Evolutionary conservation across 352 stramenopile species (phyloP), one percentile per base, ranked within the genome.

Genomic region (Pythium apleroticum): DNA sequence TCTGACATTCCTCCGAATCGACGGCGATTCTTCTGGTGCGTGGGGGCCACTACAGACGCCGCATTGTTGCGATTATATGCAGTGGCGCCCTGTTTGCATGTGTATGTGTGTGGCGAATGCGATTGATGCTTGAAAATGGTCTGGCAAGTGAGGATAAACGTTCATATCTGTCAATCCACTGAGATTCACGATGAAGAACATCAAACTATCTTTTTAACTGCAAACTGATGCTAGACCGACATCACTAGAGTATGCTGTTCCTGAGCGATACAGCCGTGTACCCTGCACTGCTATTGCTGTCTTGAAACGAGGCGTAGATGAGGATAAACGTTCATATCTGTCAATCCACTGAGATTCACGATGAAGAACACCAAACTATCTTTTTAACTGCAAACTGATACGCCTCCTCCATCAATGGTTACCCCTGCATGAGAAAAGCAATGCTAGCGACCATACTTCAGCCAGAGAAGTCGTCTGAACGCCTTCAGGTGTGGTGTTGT

Each of bases 371-470:
- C 74, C 57, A 64, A 91, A 90, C 73, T 66, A 74, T 71, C 81
- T 91, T 94, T 94, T 94, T 91, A 91, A 92, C 81, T 92, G 85
- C 85, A 91, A 91, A 77, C 81, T 70, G 80, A 91, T 87, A 71
- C 65, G 65, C 65, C 65, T 43, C 25, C 49, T 39, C 10, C 25
- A 56, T 41, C 46, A 46, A n/a, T 9, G 9, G 9, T 33, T n/a
- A n/a, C n/a, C n/a, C n/a, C n/a, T n/a, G n/a, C n/a, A n/a, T n/a
- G n/a, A n/a, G n/a, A n/a, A n/a, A n/a, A n/a, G n/a, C n/a, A n/a
- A n/a, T n/a, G n/a, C n/a, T n/a, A n/a, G n/a, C n/a, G n/a, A n/a
- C n/a, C n/a, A n/a, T n/a, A n/a, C n/a, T n/a, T n/a, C n/a, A n/a
- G n/a, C n/a, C n/a, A n/a, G n/a, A n/a, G n/a, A n/a, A n/a, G n/a